A percentile compares a stretch with the other conserved stretches of the same genome.
Conservation (phyloP, 768 basidiomycete genomes). For the Boletus sp. region DNA sequence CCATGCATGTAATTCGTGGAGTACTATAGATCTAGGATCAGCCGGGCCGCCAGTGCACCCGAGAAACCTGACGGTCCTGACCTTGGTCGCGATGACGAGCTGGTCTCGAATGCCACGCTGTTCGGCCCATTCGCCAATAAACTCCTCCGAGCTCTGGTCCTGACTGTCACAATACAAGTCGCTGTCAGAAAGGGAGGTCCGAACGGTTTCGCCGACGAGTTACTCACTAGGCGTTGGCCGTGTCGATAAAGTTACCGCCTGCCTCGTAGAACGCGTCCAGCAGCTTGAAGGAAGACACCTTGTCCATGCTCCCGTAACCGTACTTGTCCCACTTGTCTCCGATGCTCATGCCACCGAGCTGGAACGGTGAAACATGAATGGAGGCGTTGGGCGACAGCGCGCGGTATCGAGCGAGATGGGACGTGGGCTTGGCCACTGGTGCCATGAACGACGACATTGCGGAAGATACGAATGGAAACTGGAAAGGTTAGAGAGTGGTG, state of each 20-base stretch:
- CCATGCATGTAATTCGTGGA: constrained; percentile 14
- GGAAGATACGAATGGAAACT: background rate
- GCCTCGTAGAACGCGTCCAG: background rate
- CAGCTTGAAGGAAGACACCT: background rate
- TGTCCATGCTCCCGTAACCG: background rate
- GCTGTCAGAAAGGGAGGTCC: background rate
- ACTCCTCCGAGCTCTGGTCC: constrained; percentile 53
- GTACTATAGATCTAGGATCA: constrained; percentile 20
- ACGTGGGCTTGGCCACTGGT: background rate
- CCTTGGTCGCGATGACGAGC: constrained; percentile 46
- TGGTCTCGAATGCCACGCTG: constrained; percentile 44
- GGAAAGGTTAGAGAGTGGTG: too few relatives aligned
- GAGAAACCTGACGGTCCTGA: background rate
- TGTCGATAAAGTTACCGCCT: background rate
- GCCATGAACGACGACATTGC: background rate
- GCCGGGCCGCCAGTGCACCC: background rate
- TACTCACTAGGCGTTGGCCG: background rate
- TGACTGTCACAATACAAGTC: constrained; percentile 33
- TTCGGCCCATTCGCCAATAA: constrained; percentile 53
- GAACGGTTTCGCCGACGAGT: too few relatives aligned
- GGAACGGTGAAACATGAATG: background rate
- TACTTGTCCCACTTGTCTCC: background rate
- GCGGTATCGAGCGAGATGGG: background rate
- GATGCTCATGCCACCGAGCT: background rate
- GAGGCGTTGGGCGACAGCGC: background rate